Percentiles rank a stretch among this genome's conserved stretches.
phyloP scores from a whole-genome alignment of 1,284 basidiomycete genomes.

The Cryptococcus sp. region DNA sequence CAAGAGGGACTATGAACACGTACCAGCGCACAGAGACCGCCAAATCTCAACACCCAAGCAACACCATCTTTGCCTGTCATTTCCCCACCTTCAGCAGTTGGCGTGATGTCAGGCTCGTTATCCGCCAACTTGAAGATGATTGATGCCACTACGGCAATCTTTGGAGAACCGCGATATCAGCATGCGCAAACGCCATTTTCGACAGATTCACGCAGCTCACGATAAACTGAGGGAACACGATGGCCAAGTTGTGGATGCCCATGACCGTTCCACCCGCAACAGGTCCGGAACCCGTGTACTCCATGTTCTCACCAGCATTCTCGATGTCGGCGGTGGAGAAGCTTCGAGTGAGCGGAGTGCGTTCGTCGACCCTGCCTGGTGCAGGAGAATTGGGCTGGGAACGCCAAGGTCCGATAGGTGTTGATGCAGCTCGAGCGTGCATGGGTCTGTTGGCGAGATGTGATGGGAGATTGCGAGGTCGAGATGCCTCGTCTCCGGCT shows the following conservation, averaged over 20 bases:
- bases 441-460: constrained; percentile 43
- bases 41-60: constrained; percentile 90
- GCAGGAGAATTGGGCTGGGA: constrained; percentile 25
- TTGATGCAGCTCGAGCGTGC: constrained; percentile 58
- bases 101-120: constrained; percentile 45
- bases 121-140: constrained; percentile 83
- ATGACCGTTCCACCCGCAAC: constrained; percentile 90
- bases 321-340: constrained; percentile 62
- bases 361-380: constrained; percentile 53
- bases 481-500: neutral
- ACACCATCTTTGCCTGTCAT: constrained; percentile 79
- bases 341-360: constrained; percentile 65
- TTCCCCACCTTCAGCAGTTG: constrained; percentile 54
- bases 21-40: constrained; percentile 76
- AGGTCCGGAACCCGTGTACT: constrained; percentile 58
- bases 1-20: constrained; percentile 24
- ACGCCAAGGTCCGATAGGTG: constrained; percentile 49
- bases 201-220: constrained; percentile 57
- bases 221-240: constrained; percentile 88
- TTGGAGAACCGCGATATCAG: neutral
- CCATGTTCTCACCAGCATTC: constrained; percentile 52
- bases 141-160: constrained; percentile 87
- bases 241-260: constrained; percentile 92
- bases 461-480: constrained; percentile 9
- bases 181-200: no score